These are phyloP conservation scores for Cytidiella melzeri DNA, from an alignment of 768 basidiomycete genomes.

Conservation along the genomic window DNA sequence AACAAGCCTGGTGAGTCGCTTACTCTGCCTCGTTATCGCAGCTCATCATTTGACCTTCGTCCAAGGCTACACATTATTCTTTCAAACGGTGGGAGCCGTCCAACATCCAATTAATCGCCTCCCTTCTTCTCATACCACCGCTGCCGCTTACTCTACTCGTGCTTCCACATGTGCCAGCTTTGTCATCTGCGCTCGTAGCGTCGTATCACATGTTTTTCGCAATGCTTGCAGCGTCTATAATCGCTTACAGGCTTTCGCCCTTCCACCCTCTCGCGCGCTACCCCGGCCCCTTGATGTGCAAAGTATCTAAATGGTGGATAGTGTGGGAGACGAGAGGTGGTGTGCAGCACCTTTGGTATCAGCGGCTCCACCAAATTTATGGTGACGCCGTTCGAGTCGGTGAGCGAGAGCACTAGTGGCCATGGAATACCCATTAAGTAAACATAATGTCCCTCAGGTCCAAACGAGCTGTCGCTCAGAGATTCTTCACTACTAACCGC, in stretches of 20 bases:
- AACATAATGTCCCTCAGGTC: no score
- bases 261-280: conserved; percentile 22
- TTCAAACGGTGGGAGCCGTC: neutral
- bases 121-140: neutral
- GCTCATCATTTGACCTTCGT: neutral
- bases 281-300: conserved; percentile 17
- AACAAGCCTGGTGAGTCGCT: neutral
- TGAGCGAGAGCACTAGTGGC: conserved; percentile 23
- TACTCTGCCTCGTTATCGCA: neutral
- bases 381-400: conserved; percentile 55
- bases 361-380: conserved; percentile 44
- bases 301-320: conserved; percentile 16
- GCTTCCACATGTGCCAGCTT: neutral
- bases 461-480: conserved; percentile 16
- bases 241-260: conserved; percentile 19
- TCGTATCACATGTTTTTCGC: conserved; percentile 20
- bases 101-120: neutral
- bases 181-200: neutral
- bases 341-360: conserved; percentile 39
- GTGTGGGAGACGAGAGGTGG: conserved; percentile 9
- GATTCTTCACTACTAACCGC: conserved; percentile 8
- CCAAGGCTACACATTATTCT: neutral
- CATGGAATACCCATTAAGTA: no score
- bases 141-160: neutral
- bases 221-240: conserved; percentile 17